These are phyloP conservation scores for Chenopodium berlandieri DNA, from an alignment of 148 eudicot species.

Conservation along the genomic window DNA sequence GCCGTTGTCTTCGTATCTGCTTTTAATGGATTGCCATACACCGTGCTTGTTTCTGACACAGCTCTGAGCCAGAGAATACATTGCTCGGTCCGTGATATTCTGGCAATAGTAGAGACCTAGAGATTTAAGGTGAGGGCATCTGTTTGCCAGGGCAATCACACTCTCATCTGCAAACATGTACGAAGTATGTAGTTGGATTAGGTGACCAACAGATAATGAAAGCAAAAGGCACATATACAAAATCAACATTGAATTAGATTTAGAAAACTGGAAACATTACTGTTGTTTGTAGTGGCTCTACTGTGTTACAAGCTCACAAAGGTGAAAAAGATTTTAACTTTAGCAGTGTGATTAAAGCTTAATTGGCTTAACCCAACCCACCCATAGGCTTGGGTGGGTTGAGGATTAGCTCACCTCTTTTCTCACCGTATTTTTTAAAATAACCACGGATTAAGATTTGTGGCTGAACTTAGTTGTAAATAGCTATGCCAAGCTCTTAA, in stretches of 20 bases:
- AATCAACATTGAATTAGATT: neutral
- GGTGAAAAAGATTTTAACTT: neutral
- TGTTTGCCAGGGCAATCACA: conserved; percentile 80
- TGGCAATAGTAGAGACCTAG: conserved; percentile 91
- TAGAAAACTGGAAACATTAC: neutral
- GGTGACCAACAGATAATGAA: neutral
- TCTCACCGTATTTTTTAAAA: too few species aligned
- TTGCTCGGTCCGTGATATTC: conserved; percentile 88
- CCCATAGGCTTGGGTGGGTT: too few species aligned
- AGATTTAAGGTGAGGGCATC: conserved; percentile 71
- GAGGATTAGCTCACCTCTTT: too few species aligned
- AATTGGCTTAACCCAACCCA: too few species aligned
- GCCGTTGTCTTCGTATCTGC: conserved; percentile 60
- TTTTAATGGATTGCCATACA: conserved; percentile 55
- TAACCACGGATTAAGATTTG: too few species aligned
- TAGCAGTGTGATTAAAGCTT: neutral
- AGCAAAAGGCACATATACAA: neutral
- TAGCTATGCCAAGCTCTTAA: neutral
- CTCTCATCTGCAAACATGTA: conserved; percentile 65
- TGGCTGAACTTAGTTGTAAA: too few species aligned
- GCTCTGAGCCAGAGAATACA: conserved; percentile 87
- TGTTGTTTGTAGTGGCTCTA: neutral
- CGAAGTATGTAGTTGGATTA: neutral
- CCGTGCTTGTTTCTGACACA: conserved; percentile 57
- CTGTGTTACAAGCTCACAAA: neutral